Percentiles rank a stretch among this genome's conserved stretches.
phyloP scores from a whole-genome alignment of 1,284 basidiomycete species.

The Sphaerobolus stellatus region DNA sequence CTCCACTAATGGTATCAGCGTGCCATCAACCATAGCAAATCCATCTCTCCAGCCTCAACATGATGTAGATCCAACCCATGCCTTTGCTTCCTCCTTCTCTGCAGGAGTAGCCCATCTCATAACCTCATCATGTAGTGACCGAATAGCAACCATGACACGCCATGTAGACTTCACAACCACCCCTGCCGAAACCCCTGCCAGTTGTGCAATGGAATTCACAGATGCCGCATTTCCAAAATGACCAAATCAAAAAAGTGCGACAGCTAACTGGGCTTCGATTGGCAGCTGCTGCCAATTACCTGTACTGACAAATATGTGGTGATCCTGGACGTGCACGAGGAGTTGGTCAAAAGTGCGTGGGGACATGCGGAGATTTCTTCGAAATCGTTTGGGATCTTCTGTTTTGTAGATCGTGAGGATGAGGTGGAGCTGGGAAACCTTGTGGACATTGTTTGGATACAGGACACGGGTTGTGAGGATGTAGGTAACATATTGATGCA shows the following conservation, averaged over 20 bases:
- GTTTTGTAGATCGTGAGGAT: background rate
- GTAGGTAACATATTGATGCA: background rate
- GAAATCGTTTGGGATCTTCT: conserved; percentile 23
- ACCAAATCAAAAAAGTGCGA: conserved; percentile 29
- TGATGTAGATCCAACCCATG: conserved; percentile 31
- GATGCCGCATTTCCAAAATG: conserved; percentile 35
- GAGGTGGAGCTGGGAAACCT: background rate
- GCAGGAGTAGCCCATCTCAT: conserved; percentile 9
- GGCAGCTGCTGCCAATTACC: conserved; percentile 24
- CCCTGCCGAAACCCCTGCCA: conserved; percentile 31
- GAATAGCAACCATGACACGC: conserved; percentile 26
- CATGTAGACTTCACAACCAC: conserved; percentile 29
- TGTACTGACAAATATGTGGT: conserved; percentile 26
- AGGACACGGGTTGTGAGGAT: conserved; percentile 1
- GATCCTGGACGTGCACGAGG: background rate
- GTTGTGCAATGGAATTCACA: conserved; percentile 31
- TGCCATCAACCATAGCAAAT: conserved; percentile 40
- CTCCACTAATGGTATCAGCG: conserved; percentile 32
- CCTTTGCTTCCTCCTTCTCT: conserved; percentile 11
- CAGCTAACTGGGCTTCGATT: conserved; percentile 30
- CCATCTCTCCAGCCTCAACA: conserved; percentile 37
- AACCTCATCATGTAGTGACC: conserved; percentile 19
- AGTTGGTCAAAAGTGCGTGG: conserved; percentile 24
- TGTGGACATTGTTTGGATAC: conserved; percentile 1
- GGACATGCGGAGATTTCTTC: conserved; percentile 26